These are phyloP conservation scores for Trichoderma asperellum DNA, from an alignment of 2,329 filamentous ascomycete genomes.

Conservation along the genomic window DNA sequence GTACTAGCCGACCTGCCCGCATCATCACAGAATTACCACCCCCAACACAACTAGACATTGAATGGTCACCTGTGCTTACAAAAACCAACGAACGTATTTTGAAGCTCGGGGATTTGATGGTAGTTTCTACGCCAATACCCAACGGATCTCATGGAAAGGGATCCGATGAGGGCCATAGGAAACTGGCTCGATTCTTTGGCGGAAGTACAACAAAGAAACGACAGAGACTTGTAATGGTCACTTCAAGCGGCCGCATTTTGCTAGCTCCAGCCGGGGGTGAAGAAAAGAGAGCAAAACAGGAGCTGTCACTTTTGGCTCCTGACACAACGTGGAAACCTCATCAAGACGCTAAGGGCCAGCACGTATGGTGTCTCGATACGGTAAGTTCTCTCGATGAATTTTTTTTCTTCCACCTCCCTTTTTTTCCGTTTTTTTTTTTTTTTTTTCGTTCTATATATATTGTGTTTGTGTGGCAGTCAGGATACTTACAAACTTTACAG, in stretches of 20 bases:
- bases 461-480: not conserved
- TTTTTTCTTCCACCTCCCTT: not conserved
- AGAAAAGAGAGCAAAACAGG: conserved; percentile 92
- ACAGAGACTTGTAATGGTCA: conserved; percentile 92
- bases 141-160: conserved; percentile 74
- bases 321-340: conserved; percentile 80
- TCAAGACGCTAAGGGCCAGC: conserved; percentile 83
- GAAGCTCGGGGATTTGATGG: conserved; percentile 88
- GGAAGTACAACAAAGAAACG: conserved; percentile 90
- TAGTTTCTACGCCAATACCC: conserved; percentile 76
- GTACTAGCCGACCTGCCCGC: conserved; percentile 66
- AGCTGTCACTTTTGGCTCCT: conserved; percentile 78
- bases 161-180: conserved; percentile 77
- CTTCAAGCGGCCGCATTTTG: conserved; percentile 85
- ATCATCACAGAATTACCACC: conserved; percentile 95
- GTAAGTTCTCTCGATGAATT: conserved; percentile 60
- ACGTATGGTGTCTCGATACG: conserved; percentile 88
- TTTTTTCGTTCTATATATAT: too few relatives aligned
- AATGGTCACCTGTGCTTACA: conserved; percentile 96
- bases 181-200: conserved; percentile 91
- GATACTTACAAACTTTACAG: conserved; percentile 50
- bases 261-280: conserved; percentile 90
- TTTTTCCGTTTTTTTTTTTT: not conserved
- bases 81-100: conserved; percentile 90
- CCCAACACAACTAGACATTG: conserved; percentile 95